phyloP scores from a whole-genome alignment of 371 early-diverging fungal genomes.

The Mucor irregularis region DNA sequence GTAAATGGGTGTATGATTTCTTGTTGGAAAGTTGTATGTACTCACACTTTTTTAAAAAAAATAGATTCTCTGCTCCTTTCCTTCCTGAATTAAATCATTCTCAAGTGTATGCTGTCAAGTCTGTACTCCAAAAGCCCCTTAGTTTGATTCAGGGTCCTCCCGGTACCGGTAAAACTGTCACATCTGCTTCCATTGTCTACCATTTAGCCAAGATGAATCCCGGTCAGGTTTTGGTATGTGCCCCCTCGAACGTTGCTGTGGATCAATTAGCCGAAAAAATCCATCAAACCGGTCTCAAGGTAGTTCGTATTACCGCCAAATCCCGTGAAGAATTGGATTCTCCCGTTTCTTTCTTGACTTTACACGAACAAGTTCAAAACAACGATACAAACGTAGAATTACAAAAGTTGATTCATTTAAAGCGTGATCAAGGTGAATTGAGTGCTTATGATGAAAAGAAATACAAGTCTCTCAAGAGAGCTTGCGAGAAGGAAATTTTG shows the following conservation, averaged over 20 bases:
- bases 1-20: slow-evolving; percentile 17
- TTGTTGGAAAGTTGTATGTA: background rate
- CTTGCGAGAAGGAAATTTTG: slow-evolving; percentile 89
- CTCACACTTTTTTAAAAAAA: background rate
- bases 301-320: slow-evolving; percentile 94
- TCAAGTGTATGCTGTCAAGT: slow-evolving; percentile 94
- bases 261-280: slow-evolving; percentile 98
- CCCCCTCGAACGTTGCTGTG: slow-evolving; percentile 99
- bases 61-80: slow-evolving; percentile 84
- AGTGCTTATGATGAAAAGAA: slow-evolving; percentile 83
- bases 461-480: slow-evolving; percentile 76
- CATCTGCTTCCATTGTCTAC: slow-evolving; percentile 96
- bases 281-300: slow-evolving; percentile 92
- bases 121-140: slow-evolving; percentile 86
- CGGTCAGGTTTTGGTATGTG: slow-evolving; percentile 96
- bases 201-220: slow-evolving; percentile 91
- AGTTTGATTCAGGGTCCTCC: slow-evolving; percentile 98
- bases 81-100: slow-evolving; percentile 97
- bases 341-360: slow-evolving; percentile 86
- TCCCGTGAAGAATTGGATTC: slow-evolving; percentile 94
- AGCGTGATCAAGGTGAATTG: slow-evolving; percentile 89
- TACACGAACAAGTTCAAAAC: slow-evolving; percentile 94
- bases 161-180: slow-evolving; percentile 98
- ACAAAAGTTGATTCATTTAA: slow-evolving; percentile 87
- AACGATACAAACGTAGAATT: slow-evolving; percentile 92